Conservation (phyloP, 129 eudicot species). For the Mikania micrantha region DNA sequence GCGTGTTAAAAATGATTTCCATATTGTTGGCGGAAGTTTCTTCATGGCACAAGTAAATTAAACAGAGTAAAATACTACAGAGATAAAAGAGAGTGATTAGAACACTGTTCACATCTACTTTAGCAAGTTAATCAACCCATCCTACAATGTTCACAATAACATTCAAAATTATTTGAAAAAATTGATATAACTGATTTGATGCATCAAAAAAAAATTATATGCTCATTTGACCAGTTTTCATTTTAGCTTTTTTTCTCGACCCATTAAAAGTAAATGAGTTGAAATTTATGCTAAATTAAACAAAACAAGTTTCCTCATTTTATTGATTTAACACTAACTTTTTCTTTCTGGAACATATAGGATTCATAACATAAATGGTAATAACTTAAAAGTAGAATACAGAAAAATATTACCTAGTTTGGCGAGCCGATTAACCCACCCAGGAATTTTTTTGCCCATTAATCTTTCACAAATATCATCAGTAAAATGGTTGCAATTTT, state of each 20-base stretch:
- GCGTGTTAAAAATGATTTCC: background rate
- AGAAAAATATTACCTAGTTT: slow-evolving; percentile 37
- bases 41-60: background rate
- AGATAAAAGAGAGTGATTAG: background rate
- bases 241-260: background rate
- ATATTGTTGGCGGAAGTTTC: background rate
- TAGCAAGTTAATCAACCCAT: background rate
- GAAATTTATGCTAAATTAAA: background rate
- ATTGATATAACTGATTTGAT: background rate
- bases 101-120: background rate
- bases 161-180: background rate
- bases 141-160: background rate
- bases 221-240: background rate
- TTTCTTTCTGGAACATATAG: background rate
- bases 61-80: background rate
- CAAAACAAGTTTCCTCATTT: background rate
- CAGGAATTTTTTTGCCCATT: slow-evolving; percentile 58
- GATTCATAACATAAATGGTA: background rate
- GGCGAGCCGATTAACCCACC: slow-evolving; percentile 87
- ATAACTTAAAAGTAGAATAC: background rate
- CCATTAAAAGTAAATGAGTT: background rate
- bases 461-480: slow-evolving; percentile 61
- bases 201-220: background rate
- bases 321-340: background rate
- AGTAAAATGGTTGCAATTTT: slow-evolving; percentile 81